Base-by-base conservation (phyloP, 768 basidiomycete species). In the Russula abietina region DNA sequence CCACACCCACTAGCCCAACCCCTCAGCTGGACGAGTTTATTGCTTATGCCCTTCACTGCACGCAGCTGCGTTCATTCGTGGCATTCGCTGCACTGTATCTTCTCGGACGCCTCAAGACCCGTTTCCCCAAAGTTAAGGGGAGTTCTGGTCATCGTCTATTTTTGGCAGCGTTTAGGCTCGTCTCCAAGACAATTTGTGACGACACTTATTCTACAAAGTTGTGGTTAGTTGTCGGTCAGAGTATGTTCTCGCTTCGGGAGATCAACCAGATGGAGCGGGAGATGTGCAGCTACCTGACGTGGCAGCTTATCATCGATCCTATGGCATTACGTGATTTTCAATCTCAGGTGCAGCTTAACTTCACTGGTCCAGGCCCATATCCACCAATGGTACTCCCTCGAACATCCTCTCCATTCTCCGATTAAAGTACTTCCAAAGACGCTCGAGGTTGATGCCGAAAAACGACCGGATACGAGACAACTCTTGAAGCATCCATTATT, bases 251-350 rank as follows among this genome's bases (percentile, higher is more conserved):
- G 2, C 76, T 95, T 7, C 81, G 89, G 51, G 93, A 95, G 80
- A 88, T 97, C 70, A 97, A 97, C 74, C 92, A 95, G 79, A 94
- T n/a, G n/a, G n/a, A n/a, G n/a, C n/a, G n/a, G n/a, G n/a, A n/a
- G n/a, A n/a, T n/a, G n/a, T n/a, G n/a, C n/a, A n/a, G n/a, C 16
- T 98, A 98, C 70, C 78, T 99, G 50, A 93, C 95, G 72, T 98
- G 93, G 94, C 88, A 91, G 70, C 77, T 91, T 9, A 89, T 85
- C 49, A 86, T 90, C 56, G 88, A 90, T 57, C 81, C 85, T 0
- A 70, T 76, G 0, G 83, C 84, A 0, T 75, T 91, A 0, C 65
- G 69, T 4, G 83, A 81, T 43, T 91, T 90, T 69, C 85, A 89
- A 68, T 69, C 70, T 0, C 81, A 81, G 70, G 81, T 89, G 0